Evolutionary conservation across 192 early-diverging fungal genomes (phyloP).

Genomic region (Podila minutissima): DNA sequence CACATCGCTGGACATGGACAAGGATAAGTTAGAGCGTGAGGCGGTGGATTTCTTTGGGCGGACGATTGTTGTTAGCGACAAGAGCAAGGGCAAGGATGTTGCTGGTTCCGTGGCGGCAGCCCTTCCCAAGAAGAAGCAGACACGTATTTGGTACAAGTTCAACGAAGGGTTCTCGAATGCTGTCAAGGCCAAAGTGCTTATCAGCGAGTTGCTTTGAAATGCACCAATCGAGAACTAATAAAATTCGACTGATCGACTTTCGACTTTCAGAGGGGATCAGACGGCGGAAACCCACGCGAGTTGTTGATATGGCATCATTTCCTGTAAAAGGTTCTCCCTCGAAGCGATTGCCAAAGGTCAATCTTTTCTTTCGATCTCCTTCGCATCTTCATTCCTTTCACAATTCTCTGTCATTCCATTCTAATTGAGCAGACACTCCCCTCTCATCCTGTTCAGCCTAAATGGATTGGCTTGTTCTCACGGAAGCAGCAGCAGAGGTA

Average conservation of each 20-base stretch:
- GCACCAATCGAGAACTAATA: neutral
- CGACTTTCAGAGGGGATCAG: neutral
- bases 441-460: too few relatives aligned
- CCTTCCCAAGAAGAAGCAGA: constrained; percentile 18
- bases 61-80: constrained; percentile 48
- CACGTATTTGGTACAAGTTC: constrained; percentile 74
- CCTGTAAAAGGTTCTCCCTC: too few relatives aligned
- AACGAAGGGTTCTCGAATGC: constrained; percentile 95
- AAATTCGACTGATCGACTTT: neutral
- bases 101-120: neutral
- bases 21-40: constrained; percentile 20
- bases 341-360: too few relatives aligned
- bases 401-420: too few relatives aligned
- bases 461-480: neutral
- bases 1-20: constrained; percentile 2
- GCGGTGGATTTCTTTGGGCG: constrained; percentile 87
- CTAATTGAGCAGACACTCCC: too few relatives aligned
- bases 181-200: constrained; percentile 64
- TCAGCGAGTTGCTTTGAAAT: neutral
- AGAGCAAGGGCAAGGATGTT: constrained; percentile 12
- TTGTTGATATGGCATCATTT: too few relatives aligned
- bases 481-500: neutral
- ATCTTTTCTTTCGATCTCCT: too few relatives aligned
- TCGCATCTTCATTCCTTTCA: too few relatives aligned
- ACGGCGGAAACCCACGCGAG: too few relatives aligned